Conservation (phyloP, 2,329 filamentous ascomycete genomes). For the Epichloe glyceriae region DNA sequence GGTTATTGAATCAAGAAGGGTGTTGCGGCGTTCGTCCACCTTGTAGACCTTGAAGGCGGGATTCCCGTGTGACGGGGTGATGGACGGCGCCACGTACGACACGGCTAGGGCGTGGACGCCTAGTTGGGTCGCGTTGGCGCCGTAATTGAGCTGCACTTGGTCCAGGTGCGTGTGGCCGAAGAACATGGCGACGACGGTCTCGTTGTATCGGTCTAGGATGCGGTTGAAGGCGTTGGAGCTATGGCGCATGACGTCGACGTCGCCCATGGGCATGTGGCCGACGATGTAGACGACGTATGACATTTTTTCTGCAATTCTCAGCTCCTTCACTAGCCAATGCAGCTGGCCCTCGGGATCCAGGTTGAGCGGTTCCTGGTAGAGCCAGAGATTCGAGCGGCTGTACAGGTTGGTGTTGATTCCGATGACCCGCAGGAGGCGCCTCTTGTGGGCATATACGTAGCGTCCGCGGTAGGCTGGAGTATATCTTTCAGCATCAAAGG, state of each 20-base stretch:
- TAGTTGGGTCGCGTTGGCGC: conserved; percentile 27
- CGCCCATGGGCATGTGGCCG: conserved; percentile 41
- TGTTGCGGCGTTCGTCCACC: conserved; percentile 42
- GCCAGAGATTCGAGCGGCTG: conserved; percentile 41
- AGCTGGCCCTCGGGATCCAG: not conserved
- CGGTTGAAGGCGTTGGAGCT: conserved; percentile 37
- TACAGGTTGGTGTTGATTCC: conserved; percentile 45
- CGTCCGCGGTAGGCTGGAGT: not conserved
- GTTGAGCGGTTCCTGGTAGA: conserved; percentile 16
- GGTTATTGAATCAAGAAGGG: conserved; percentile 2
- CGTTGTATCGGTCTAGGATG: conserved; percentile 37
- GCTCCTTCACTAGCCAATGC: conserved; percentile 7
- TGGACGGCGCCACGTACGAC: conserved; percentile 39
- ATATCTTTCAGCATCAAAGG: no score
- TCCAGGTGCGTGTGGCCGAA: conserved; percentile 45
- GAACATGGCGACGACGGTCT: conserved; percentile 41
- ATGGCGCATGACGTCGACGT: conserved; percentile 36
- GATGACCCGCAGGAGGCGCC: conserved; percentile 37
- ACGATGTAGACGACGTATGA: conserved; percentile 41
- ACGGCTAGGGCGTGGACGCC: conserved; percentile 30
- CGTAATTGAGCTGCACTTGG: conserved; percentile 42
- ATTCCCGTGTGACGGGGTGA: conserved; percentile 40
- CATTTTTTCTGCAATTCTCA: conserved; percentile 36
- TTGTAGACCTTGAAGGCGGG: conserved; percentile 45
- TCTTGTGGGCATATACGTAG: not conserved